Evolutionary conservation across 192 early-diverging fungal genomes (phyloP).

Genomic region (Tieghemiomyces parasiticus): DNA sequence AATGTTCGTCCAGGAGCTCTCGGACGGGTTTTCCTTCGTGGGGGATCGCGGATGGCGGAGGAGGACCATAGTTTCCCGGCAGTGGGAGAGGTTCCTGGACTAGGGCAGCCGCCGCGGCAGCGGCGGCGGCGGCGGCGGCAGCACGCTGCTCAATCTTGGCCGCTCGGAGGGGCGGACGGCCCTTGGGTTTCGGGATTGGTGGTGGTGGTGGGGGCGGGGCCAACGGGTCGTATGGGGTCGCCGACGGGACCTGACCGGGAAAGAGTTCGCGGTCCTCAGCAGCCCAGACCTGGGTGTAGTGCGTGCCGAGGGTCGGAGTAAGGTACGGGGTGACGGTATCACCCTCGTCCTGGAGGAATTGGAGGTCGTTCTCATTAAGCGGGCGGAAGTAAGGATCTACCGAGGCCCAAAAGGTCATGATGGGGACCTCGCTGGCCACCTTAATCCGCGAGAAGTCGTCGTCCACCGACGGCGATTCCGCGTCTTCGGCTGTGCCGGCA

Average conservation of each 20-base stretch:
- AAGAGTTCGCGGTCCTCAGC: slow-evolving; percentile 47
- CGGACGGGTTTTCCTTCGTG: slow-evolving; percentile 8
- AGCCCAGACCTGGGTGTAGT: slow-evolving; percentile 52
- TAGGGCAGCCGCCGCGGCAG: slow-evolving; percentile 10
- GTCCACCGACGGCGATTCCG: slow-evolving; percentile 14
- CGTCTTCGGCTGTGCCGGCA: too few species aligned
- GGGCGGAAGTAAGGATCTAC: slow-evolving; percentile 73
- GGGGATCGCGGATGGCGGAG: neutral
- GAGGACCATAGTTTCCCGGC: too few species aligned
- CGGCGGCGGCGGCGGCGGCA: slow-evolving; percentile 2
- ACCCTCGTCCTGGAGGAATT: slow-evolving; percentile 38
- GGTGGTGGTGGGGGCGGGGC: slow-evolving; percentile 15
- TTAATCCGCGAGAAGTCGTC: slow-evolving; percentile 52
- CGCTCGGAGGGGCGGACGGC: neutral
- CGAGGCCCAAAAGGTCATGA: slow-evolving; percentile 63
- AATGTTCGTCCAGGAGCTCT: slow-evolving; percentile 31
- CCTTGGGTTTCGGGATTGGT: neutral
- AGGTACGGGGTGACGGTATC: slow-evolving; percentile 57
- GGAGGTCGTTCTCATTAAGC: slow-evolving; percentile 66
- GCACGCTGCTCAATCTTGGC: too few species aligned
- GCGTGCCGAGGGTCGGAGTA: slow-evolving; percentile 66
- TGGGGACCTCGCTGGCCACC: slow-evolving; percentile 70
- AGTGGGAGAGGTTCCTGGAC: neutral
- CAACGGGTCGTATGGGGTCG: neutral
- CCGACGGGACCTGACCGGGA: slow-evolving; percentile 23